Conservation (phyloP, 2,329 filamentous ascomycete genomes). For the Xylariales sp. region DNA sequence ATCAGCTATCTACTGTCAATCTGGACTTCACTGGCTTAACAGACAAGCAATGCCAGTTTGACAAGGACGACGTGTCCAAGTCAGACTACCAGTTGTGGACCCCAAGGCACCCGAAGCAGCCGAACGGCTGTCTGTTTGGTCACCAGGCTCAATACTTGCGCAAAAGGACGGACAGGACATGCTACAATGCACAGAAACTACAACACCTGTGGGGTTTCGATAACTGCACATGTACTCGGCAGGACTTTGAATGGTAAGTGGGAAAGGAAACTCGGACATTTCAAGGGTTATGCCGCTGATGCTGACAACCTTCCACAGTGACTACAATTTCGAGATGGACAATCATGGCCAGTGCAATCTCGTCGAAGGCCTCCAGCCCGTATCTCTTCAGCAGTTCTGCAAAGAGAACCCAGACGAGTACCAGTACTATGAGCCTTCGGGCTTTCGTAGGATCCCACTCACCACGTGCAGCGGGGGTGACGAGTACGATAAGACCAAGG, state of each 20-base stretch:
- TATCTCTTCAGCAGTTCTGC: slow-evolving; percentile 47
- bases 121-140: slow-evolving; percentile 84
- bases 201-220: slow-evolving; percentile 65
- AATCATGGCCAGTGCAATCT: slow-evolving; percentile 71
- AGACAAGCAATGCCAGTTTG: slow-evolving; percentile 66
- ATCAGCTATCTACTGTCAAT: slow-evolving; percentile 68
- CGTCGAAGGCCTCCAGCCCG: slow-evolving; percentile 65
- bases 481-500: slow-evolving; percentile 65
- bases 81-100: slow-evolving; percentile 83
- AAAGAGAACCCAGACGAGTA: slow-evolving; percentile 59
- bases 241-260: slow-evolving; percentile 90
- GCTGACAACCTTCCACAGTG: slow-evolving; percentile 52
- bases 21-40: slow-evolving; percentile 83
- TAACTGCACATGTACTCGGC: slow-evolving; percentile 78
- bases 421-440: slow-evolving; percentile 80
- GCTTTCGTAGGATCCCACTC: slow-evolving; percentile 84
- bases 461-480: slow-evolving; percentile 77
- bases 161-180: slow-evolving; percentile 74
- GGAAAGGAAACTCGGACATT: no score
- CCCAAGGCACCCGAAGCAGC: slow-evolving; percentile 74
- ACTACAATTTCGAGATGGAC: slow-evolving; percentile 87
- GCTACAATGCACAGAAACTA: slow-evolving; percentile 75
- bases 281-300: no score
- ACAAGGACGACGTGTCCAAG: slow-evolving; percentile 48
- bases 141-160: slow-evolving; percentile 86